These are phyloP conservation scores for Umbellularia californica DNA, from an alignment of 164 flowering plant genomes.

Conservation along the genomic window DNA sequence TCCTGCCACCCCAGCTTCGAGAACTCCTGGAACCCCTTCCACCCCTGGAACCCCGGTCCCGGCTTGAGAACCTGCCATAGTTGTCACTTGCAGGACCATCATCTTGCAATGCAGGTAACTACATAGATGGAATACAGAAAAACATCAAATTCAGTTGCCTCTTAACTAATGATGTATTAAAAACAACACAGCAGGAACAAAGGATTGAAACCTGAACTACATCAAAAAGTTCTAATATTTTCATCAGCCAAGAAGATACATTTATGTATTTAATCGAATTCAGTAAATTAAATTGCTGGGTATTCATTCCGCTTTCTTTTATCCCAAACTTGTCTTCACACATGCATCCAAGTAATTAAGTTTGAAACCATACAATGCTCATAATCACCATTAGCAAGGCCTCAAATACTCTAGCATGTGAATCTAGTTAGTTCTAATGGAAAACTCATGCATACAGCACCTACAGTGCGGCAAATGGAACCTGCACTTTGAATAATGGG, in stretches of 20 bases:
- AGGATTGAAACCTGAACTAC: neutral
- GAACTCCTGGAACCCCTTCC: constrained; percentile 50
- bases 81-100: constrained; percentile 82
- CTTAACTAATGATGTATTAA: neutral
- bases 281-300: too few species aligned
- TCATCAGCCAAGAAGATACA: neutral
- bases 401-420: neutral
- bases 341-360: neutral
- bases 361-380: neutral
- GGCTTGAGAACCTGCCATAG: constrained; percentile 74
- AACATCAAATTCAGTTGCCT: neutral
- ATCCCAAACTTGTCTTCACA: neutral
- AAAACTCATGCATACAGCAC: neutral
- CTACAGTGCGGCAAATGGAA: neutral
- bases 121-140: constrained; percentile 14
- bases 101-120: constrained; percentile 97
- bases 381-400: neutral
- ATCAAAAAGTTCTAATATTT: neutral
- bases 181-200: neutral
- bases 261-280: too few species aligned
- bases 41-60: constrained; percentile 51
- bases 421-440: neutral
- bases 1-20: constrained; percentile 48
- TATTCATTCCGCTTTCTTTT: too few species aligned
- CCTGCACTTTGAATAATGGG: neutral